Percentiles rank a stretch among this genome's conserved stretches.
These are phyloP conservation scores for Wallacemonas rigidus DNA, from an alignment of 208 protist species.

Conservation along the genomic window DNA sequence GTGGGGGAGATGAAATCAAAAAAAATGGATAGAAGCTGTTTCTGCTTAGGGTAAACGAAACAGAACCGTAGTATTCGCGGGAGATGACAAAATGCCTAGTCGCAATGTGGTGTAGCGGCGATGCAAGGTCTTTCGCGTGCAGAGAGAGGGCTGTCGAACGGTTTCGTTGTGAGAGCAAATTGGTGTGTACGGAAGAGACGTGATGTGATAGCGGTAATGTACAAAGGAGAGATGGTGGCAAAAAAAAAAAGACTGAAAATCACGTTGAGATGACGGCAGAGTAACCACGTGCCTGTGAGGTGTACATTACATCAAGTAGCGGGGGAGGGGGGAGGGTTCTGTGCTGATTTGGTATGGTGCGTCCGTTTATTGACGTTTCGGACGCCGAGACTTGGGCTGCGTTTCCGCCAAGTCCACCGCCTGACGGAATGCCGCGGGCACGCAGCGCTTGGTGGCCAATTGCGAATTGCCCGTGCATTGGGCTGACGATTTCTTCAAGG, in stretches of 20 bases:
- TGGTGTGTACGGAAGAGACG: neutral
- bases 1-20: too few species aligned
- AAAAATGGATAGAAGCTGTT: too few species aligned
- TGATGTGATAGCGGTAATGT: neutral
- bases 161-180: too few species aligned
- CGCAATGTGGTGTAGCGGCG: too few species aligned
- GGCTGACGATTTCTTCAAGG: neutral
- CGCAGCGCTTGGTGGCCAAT: neutral
- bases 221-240: neutral
- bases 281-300: neutral
- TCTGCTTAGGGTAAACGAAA: too few species aligned
- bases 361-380: conserved; percentile 34
- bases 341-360: neutral
- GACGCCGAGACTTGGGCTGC: conserved; percentile 33
- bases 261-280: neutral
- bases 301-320: conserved; percentile 2
- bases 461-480: too few species aligned
- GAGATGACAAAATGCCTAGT: too few species aligned
- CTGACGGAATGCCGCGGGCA: conserved; percentile 32
- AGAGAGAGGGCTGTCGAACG: too few species aligned
- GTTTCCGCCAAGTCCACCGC: conserved; percentile 22
- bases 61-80: too few species aligned
- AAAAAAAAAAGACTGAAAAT: conserved; percentile 14
- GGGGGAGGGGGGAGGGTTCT: neutral
- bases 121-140: too few species aligned